These are phyloP conservation scores for Clarireedia paspali DNA, from an alignment of 2,329 filamentous ascomycete species.

Conservation along the genomic window DNA sequence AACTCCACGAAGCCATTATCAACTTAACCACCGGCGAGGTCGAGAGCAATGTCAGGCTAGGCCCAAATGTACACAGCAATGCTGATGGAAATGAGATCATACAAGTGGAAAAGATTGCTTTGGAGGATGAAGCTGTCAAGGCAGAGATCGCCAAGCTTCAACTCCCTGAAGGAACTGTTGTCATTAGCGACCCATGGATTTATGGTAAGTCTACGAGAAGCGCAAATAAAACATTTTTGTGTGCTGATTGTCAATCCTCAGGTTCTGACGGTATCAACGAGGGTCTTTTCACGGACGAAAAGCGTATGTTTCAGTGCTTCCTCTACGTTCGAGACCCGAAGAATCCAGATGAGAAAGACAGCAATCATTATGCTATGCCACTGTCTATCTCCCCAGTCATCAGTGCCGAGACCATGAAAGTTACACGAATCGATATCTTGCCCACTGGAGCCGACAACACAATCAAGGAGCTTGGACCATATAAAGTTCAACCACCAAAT, in stretches of 20 bases:
- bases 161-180: conserved; percentile 49
- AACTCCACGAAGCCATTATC: conserved; percentile 52
- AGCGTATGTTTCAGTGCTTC: conserved; percentile 54
- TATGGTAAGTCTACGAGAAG: conserved; percentile 37
- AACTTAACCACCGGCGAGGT: conserved; percentile 44
- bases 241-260: conserved; percentile 18
- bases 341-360: conserved; percentile 52
- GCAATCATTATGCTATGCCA: conserved; percentile 62
- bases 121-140: conserved; percentile 48
- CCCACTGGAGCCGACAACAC: conserved; percentile 59
- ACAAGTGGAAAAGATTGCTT: conserved; percentile 45
- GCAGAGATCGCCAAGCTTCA: conserved; percentile 54
- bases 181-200: conserved; percentile 58
- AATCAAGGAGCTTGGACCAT: conserved; percentile 46
- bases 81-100: conserved; percentile 54
- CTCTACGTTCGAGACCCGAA: conserved; percentile 57
- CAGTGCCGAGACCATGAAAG: conserved; percentile 51
- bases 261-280: conserved; percentile 45
- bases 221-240: conserved; percentile 6
- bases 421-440: conserved; percentile 61
- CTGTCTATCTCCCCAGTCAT: conserved; percentile 59
- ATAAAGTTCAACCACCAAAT: conserved; percentile 46
- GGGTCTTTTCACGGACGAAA: conserved; percentile 35
- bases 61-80: conserved; percentile 49
- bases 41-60: conserved; percentile 50